A percentile compares a stretch with the other conserved stretches of the same genome.
phyloP scores from a whole-genome alignment of 768 basidiomycete genomes.

The Suillus luteus region DNA sequence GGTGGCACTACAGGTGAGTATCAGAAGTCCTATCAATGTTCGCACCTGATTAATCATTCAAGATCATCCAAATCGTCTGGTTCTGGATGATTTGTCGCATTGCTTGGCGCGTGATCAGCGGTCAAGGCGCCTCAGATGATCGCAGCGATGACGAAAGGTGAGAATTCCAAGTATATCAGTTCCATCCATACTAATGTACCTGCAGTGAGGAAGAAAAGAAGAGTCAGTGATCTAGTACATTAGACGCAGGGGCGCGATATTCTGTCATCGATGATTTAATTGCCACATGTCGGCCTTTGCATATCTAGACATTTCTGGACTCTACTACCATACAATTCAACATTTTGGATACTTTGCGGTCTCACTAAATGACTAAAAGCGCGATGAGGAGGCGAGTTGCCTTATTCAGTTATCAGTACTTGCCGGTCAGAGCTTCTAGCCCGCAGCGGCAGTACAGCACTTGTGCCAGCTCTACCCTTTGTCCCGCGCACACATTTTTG shows the following conservation, averaged over 20 bases:
- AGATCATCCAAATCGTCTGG: conserved; percentile 84
- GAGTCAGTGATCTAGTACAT: conserved; percentile 31
- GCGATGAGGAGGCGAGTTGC: conserved; percentile 22
- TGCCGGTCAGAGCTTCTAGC: conserved; percentile 8
- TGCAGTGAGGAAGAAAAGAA: conserved; percentile 25
- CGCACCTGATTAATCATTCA: conserved; percentile 13
- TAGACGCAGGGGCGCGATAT: conserved; percentile 17
- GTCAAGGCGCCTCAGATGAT: conserved; percentile 76
- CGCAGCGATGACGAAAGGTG: conserved; percentile 85
- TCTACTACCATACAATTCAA: conserved; percentile 31
- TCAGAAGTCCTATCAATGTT: background rate
- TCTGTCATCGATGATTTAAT: conserved; percentile 26
- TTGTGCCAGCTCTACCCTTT: conserved; percentile 11
- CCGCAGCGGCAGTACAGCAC: conserved; percentile 17
- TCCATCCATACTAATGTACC: background rate
- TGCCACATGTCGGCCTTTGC: conserved; percentile 22
- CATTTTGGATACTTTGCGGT: conserved; percentile 9
- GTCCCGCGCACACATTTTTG: conserved; percentile 5
- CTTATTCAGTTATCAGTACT: conserved; percentile 26
- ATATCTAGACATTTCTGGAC: conserved; percentile 26
- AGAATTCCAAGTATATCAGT: conserved; percentile 21
- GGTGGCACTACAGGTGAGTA: conserved; percentile 59
- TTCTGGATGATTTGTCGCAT: conserved; percentile 83
- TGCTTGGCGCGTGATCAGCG: conserved; percentile 77
- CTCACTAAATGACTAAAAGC: background rate